Evolutionary conservation across 2,329 filamentous ascomycete species (phyloP).

Genomic region (Ophiocordyceps australis): DNA sequence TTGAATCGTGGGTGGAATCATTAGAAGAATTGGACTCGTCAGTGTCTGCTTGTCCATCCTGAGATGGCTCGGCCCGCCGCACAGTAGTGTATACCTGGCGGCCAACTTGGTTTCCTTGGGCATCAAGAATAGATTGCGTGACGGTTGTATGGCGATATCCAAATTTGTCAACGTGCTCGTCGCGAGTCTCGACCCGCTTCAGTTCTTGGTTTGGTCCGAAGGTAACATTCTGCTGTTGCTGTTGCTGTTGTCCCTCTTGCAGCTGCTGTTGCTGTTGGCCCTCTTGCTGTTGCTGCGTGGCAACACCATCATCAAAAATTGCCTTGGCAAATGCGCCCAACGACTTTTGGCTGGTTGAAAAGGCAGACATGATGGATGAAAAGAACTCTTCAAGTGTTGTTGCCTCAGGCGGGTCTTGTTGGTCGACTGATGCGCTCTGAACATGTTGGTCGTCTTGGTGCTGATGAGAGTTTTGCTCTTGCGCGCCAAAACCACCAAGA

Average conservation of each 20-base stretch:
- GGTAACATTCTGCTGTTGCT: no score
- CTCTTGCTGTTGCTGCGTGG: conserved; percentile 3
- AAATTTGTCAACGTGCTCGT: conserved; percentile 22
- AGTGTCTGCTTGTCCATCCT: conserved; percentile 5
- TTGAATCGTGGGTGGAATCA: no score
- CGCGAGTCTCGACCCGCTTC: conserved; percentile 16
- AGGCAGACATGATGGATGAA: conserved; percentile 15
- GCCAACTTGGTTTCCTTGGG: conserved; percentile 20
- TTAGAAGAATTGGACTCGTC: conserved; percentile 1
- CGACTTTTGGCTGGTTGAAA: conserved; percentile 17
- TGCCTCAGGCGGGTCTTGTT: conserved; percentile 5
- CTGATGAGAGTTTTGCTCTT: no score
- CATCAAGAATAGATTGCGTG: conserved; percentile 19
- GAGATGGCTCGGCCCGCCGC: conserved; percentile 7
- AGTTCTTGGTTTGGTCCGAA: conserved; percentile 6
- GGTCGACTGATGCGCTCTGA: no score
- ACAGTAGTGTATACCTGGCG: conserved; percentile 16
- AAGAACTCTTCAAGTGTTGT: conserved; percentile 23
- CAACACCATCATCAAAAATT: conserved; percentile 8
- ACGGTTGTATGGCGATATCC: conserved; percentile 23
- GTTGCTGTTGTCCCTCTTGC: no score
- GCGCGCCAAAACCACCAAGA: conserved; percentile 1
- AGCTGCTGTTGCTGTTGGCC: no score
- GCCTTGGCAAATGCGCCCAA: conserved; percentile 21
- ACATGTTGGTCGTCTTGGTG: no score